phyloP scores from a whole-genome alignment of 495 filamentous ascomycete species.

The Parmelia sp. region DNA sequence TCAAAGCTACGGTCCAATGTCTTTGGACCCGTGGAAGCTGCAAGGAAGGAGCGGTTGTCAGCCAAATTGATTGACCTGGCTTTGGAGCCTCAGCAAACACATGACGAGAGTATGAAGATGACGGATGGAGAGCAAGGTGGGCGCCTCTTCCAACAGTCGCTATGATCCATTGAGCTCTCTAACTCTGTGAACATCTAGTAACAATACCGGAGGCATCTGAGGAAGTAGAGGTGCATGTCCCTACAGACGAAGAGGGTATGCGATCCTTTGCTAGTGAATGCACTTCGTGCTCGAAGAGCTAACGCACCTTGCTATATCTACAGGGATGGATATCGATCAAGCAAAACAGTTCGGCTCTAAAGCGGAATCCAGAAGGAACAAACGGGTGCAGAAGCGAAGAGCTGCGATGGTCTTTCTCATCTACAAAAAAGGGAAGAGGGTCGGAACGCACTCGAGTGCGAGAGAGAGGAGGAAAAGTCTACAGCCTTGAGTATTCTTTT shows the following conservation, averaged over 20 bases:
- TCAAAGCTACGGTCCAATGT: constrained; percentile 65
- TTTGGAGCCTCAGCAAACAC: constrained; percentile 52
- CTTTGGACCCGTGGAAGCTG: constrained; percentile 71
- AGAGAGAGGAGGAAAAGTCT: constrained; percentile 13
- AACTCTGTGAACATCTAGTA: neutral
- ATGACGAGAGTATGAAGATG: constrained; percentile 12
- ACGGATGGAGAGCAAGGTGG: constrained; percentile 11
- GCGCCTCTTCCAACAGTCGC: neutral
- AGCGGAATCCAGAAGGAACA: constrained; percentile 28
- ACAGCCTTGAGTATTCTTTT: neutral
- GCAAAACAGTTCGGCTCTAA: constrained; percentile 23
- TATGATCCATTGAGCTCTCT: neutral
- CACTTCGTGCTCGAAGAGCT: neutral
- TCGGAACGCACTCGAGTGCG: constrained; percentile 11
- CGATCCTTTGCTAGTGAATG: neutral
- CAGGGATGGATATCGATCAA: constrained; percentile 38
- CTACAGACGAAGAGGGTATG: constrained; percentile 31
- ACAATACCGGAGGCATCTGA: constrained; percentile 13
- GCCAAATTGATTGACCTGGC: constrained; percentile 73
- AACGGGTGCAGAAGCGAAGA: constrained; percentile 31
- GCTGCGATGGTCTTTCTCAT: constrained; percentile 40
- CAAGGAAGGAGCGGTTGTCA: constrained; percentile 68
- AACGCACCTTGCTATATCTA: constrained; percentile 29
- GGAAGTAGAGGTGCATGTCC: constrained; percentile 27
- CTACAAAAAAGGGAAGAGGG: constrained; percentile 21